Evolutionary conservation across 257 asterid species (phyloP), one percentile per base, ranked within the genome.

Genomic region (Jacaranda copaia): DNA sequence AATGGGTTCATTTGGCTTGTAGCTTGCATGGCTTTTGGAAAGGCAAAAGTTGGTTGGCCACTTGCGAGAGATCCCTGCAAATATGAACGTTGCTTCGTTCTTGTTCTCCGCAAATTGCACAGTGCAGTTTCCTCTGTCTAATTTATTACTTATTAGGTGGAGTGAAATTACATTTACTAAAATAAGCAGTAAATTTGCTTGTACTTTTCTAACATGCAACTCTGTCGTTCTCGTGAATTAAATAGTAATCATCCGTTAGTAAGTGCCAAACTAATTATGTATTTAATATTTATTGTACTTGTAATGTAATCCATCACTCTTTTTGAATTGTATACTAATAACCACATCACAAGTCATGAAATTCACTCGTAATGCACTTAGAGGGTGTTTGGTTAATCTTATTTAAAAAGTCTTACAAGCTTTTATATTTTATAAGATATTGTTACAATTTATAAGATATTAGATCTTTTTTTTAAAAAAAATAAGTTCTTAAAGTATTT

Each of bases 51-150:
- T 19, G 74, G 80, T 71, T 79, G 52, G 81, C 82, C 81, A 80
- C 82, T 80, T 68, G 48, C 72, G 19, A 73, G 11, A 51, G 38
- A 77, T 80, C 75, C 63, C 91, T 89, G 90, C 85, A 57, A 82
- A 87, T 83, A 46, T 85, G 89, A 81, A 87, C 94, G 91, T 89
- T 89, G 36, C 70, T 80, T 78, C 82, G 80, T 82, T 79, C 56
- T 83, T 59, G 85, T 85, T 80, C 77, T 72, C 78, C 81, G 60
- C 62, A 76, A 57, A 48, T 56, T n/a, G 16, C 60, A 40, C 73
- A 52, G 9, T 56, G 3, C 70, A 6, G 2, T 32, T 55, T 42
- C 6, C 2, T 68, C 36, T 69, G 16, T 68, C 36, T 69, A 16
- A n/a, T 67, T 45, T 45, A 40, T 49, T 32, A 49, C 18, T 20